Evolutionary conservation across 371 early-diverging fungal genomes (phyloP).

Genomic region (Apophysomyces trapeziformis): DNA sequence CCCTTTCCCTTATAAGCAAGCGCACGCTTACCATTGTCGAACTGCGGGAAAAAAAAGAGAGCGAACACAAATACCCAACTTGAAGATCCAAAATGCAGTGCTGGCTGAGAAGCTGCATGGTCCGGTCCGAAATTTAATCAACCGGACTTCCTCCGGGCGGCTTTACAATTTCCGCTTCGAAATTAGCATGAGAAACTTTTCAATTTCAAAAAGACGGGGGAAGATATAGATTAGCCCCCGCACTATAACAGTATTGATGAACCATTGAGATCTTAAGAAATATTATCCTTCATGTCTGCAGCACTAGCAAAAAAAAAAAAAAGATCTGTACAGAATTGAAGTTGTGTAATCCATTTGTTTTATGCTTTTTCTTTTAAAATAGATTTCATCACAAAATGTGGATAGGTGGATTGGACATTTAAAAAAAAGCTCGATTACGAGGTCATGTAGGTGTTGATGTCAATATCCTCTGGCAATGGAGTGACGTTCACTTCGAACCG

Average conservation of each 20-base stretch:
- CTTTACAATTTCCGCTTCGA: neutral
- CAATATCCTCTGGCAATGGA: conserved; percentile 87
- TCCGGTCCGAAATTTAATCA: neutral
- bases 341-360: no score
- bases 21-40: conserved; percentile 4
- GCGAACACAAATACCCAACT: conserved; percentile 7
- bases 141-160: neutral
- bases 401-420: no score
- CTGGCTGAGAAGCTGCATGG: neutral
- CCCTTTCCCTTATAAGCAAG: neutral
- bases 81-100: neutral
- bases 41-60: conserved; percentile 7
- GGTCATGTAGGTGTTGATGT: conserved; percentile 50
- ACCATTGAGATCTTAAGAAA: no score
- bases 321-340: no score
- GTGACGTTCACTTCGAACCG: conserved; percentile 96
- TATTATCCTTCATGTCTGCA: no score
- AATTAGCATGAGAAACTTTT: no score
- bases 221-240: no score
- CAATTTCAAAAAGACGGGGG: no score
- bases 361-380: no score
- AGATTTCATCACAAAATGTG: no score
- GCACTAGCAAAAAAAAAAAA: no score
- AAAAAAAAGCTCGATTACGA: neutral
- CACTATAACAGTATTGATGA: no score